Evolutionary conservation across 495 filamentous ascomycete species (phyloP), one percentile per base, ranked within the genome.

Genomic region (Penicillium malachiteum): DNA sequence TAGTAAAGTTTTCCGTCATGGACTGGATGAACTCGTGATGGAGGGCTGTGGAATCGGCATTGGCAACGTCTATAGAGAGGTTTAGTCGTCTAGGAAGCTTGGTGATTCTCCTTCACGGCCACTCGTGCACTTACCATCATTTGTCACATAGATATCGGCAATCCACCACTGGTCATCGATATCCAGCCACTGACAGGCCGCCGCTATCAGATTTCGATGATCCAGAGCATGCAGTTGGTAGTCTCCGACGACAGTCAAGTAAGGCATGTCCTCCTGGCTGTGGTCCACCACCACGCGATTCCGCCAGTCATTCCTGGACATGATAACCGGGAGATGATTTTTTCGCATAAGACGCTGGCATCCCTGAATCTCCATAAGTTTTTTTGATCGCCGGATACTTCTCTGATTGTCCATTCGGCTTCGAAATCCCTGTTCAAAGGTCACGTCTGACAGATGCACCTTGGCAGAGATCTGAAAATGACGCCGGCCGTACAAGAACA

Each of bases 131-230:
- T 54, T 39, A 34, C 33, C 14, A 18, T 39, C 16, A 13, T 45
- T 45, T 26, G 45, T 53, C 21, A 60, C 58, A 12, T 60, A 60
- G 13, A 60, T 44, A 54, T 60, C 58, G 8, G 39, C 50, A 30
- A 60, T 48, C 58, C 58, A 60, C 54, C 50, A 60, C 33, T 53
- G 50, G 40, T 54, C 49, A 10, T 33, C 16, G 1, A 11, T 14
- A 14, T 37, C 38, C 12, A 56, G 53, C 33, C 31, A 10, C 1
- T 33, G 16, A 5, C 31, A n/a, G 13, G 58, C 58, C 11, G 48
- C 58, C 21, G 10, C 16, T 13, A 60, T 60, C 1, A 60, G 11
- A 33, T 18, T 60, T 30, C 54, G 49, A 35, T 60, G 58, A 40
- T 47, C 45, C 34, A 45, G 34, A 7, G 54, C 58, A 13, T 17